Base-by-base conservation (phyloP, 2,329 filamentous ascomycete genomes). In the Cercospora berteroae region DNA sequence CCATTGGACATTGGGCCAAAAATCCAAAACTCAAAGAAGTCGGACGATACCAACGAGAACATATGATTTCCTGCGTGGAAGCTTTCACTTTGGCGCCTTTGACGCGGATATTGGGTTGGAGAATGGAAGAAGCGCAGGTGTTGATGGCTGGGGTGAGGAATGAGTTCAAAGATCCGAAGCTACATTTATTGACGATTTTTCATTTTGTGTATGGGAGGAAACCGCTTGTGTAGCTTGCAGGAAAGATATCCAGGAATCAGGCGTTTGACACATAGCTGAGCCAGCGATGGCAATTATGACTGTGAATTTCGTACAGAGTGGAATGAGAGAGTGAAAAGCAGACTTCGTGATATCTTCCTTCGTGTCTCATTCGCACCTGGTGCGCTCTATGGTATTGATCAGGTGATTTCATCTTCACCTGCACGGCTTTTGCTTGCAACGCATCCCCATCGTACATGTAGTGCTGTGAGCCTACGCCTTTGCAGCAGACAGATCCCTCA, bases 21-120 rank as follows among this genome's bases (percentile, higher is more conserved):
- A 69, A 70, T 44, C 63, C 65, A 39, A 62, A 63, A 13, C 33
- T 69, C 42, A 72, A 72, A 48, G 63, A 65, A 65, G 42, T 72
- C n/a, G 69, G 68, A 3, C 56, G 63, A 23, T 70, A 64, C 42
- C 68, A 71, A 39, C 59, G 66, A 12, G 70, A 70, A 44, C 68
- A 71, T 16, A 70, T 71, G 66, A 58, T 69, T n/a, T 25, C 60
- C 6, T 68, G 70, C 20, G 56, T 71, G 1, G 67, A 68, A 50
- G 64, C 76, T 1, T 81, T 80, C 72, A 79, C 76, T 4, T 74
- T 82, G 48, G 78, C 79, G 52, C 75, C 76, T 63, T 81, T 83
- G 70, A 74, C 77, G 39, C 75, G 76, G 57, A 79, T 77, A 0
- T 67, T 81, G 5, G 76, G 76, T 0, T 82, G 80, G 80, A 67